Evolutionary conservation across 2,329 filamentous ascomycete species (phyloP).

Genomic region (Trichoderma sp.): DNA sequence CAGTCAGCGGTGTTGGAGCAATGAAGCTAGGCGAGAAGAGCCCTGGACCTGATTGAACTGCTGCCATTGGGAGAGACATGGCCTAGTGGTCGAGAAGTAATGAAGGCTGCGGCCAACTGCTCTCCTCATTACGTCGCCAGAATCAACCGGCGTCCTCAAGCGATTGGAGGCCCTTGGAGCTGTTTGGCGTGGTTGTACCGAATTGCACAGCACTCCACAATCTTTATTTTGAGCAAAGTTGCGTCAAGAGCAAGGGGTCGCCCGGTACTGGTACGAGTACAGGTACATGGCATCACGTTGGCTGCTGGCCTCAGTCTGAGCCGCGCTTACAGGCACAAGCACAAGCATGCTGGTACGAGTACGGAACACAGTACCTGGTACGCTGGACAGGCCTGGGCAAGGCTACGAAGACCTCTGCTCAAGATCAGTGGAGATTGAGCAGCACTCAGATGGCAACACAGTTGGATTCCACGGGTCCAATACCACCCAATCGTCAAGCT

Average conservation of each 20-base stretch:
- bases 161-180: background rate
- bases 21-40: slow-evolving; percentile 12
- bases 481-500: slow-evolving; percentile 25
- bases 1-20: slow-evolving; percentile 6
- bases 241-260: slow-evolving; percentile 3
- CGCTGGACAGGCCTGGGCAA: background rate
- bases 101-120: background rate
- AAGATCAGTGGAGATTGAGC: slow-evolving; percentile 27
- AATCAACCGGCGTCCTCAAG: background rate
- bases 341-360: background rate
- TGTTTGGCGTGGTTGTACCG: background rate
- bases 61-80: background rate
- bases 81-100: background rate
- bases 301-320: background rate
- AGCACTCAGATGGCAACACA: slow-evolving; percentile 1
- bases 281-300: background rate
- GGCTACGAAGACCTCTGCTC: background rate
- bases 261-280: background rate
- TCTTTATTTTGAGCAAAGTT: slow-evolving; percentile 18
- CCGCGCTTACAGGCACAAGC: background rate
- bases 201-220: background rate
- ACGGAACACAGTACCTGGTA: background rate
- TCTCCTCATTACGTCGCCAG: background rate
- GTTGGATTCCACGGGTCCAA: slow-evolving; percentile 6
- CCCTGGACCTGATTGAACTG: background rate